phyloP scores from a whole-genome alignment of 345 rosid genomes.

The Eucalyptus victrix region DNA sequence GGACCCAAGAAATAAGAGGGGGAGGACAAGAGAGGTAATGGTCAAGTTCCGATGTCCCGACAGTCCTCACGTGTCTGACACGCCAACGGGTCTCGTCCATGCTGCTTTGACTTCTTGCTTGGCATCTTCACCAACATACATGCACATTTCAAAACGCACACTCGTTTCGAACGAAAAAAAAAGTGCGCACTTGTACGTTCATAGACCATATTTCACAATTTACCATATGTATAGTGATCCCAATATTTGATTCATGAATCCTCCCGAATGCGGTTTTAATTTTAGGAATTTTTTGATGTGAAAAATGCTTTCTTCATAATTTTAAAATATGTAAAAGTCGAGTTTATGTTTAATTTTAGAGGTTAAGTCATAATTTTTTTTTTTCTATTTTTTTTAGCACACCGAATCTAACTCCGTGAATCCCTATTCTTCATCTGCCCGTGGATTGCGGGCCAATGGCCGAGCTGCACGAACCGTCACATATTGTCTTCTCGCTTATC shows the following conservation, averaged over 20 bases:
- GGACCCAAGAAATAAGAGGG: neutral
- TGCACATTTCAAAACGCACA: neutral
- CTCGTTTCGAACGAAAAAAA: no score
- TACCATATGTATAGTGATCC: neutral
- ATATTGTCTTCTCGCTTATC: neutral
- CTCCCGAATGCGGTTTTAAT: neutral
- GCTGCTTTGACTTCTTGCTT: neutral
- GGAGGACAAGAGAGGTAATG: neutral
- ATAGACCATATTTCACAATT: neutral
- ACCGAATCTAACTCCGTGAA: neutral
- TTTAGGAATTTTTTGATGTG: neutral
- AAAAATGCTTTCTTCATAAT: neutral
- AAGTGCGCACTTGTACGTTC: no score
- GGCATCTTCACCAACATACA: neutral
- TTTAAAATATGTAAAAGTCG: neutral
- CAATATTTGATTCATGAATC: neutral
- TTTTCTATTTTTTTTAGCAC: neutral
- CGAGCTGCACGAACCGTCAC: neutral
- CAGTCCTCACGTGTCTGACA: constrained; percentile 18
- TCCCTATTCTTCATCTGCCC: neutral
- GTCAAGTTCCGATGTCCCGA: constrained; percentile 22
- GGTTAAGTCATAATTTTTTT: rapidly evolving
- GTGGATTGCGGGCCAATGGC: neutral
- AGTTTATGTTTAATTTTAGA: neutral
- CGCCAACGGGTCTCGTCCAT: neutral